Evolutionary conservation across 805 yeast species (phyloP), one percentile per base, ranked within the genome.

Genomic region (Maudiozyma turicensis): DNA sequence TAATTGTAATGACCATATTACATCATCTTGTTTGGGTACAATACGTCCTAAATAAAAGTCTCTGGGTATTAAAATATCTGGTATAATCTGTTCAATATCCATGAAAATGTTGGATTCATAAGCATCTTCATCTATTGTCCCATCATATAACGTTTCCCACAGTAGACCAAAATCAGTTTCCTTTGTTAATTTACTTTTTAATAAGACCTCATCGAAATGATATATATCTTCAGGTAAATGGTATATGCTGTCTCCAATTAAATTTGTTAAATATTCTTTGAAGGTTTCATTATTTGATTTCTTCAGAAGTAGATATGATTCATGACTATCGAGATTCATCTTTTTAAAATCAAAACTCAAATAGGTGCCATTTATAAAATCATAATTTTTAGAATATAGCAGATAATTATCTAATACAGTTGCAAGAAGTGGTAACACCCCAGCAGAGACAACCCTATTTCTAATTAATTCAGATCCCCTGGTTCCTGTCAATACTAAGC

Each of bases 1-100:
- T 20, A 93, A 73, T 65, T 91, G 98, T 48, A 91, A 71, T 4
- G 95, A 84, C 96, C 96, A 89, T 37, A 88, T 82, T 14, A 91
- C 86, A 61, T 91, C 99, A 63, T 91, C 97, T 54, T 86, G 95
- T 49, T 87, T 77, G 1, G 97, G 97, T 6, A 89, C 76, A n/a
- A 90, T 74, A 26, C 82, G 80, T 1, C 95, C 95, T 40, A 84
- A 68, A 44, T 72, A 65, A 57, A 81, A 81, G 28, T 67, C 66
- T 47, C 87, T 70, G 26, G 86, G 86, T 1, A 69, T 63, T 7
- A 68, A 56, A 8, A 70, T 64, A 1, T 50, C 37, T 52, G 61
- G 53, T 51, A 53, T 54, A 52, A 61, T 47, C 53, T 53, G 49
- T 15, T 47, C 39, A 8, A 50, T 55, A n/a, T 48, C 51, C 6